Conservation (phyloP, 805 yeast genomes). For the Pichia californica region DNA sequence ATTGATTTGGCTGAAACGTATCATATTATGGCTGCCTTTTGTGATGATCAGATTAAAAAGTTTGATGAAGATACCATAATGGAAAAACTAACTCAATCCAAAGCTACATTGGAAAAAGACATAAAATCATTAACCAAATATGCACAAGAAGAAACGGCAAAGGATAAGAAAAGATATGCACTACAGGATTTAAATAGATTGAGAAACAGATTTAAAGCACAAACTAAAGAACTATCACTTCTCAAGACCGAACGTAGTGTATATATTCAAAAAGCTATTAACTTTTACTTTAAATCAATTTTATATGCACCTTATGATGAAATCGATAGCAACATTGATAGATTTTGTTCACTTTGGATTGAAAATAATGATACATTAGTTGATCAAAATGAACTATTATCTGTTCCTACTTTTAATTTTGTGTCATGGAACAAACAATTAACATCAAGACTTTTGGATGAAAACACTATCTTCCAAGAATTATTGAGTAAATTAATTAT, state of each 20-base stretch:
- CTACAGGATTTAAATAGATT: slow-evolving; percentile 45
- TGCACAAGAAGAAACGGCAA: slow-evolving; percentile 30
- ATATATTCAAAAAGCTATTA: slow-evolving; percentile 44
- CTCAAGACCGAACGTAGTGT: slow-evolving; percentile 33
- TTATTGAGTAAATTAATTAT: slow-evolving; percentile 33
- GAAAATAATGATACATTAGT: slow-evolving; percentile 34
- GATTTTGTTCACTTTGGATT: slow-evolving; percentile 81
- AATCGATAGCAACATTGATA: slow-evolving; percentile 57
- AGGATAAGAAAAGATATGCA: slow-evolving; percentile 45
- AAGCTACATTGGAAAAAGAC: slow-evolving; percentile 37
- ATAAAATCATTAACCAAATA: slow-evolving; percentile 42
- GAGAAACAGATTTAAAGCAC: slow-evolving; percentile 42
- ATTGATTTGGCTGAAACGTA: slow-evolving; percentile 36
- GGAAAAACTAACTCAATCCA: slow-evolving; percentile 25
- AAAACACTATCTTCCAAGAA: slow-evolving; percentile 46
- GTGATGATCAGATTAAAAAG: slow-evolving; percentile 56
- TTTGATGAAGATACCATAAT: slow-evolving; percentile 40
- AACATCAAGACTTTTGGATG: slow-evolving; percentile 57
- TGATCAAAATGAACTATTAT: slow-evolving; percentile 32
- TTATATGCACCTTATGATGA: slow-evolving; percentile 31
- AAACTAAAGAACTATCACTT: slow-evolving; percentile 38
- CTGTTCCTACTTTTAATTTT: slow-evolving; percentile 54
- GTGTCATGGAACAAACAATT: slow-evolving; percentile 81
- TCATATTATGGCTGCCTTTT: slow-evolving; percentile 63
- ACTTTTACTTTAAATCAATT: slow-evolving; percentile 54